Evolutionary conservation across 2,329 filamentous ascomycete species (phyloP), one percentile per base, ranked within the genome.

Genomic region (Mycosphaerella sp.): DNA sequence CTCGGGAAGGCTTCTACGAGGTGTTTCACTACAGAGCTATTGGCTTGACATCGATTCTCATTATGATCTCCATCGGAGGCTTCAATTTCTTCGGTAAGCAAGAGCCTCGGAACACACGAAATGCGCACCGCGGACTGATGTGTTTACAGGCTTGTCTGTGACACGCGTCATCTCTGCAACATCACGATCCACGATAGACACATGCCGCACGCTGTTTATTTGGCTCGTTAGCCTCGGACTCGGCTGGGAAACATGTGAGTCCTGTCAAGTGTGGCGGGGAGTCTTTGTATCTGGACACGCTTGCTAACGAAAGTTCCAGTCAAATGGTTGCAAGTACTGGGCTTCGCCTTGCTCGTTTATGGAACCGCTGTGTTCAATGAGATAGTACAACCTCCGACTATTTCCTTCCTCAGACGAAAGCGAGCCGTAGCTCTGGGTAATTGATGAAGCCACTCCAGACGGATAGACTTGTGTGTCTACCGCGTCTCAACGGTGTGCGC

Each of bases 311-410:
- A 21, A 17, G 9, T 21, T 12, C 1, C 23, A 51, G 48, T 51
- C 42, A 55, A 55, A 42, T 95, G 89, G 86, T 80, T 98, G 6
- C 93, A 98, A 73, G 89, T 98, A 11, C 70, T 82, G 2, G 93
- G 93, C 1, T 98, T 98, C 64, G 87, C 76, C 1, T 74, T 96
- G 61, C 80, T 98, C 36, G 93, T 98, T 11, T 98, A 96, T 69
- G 95, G 93, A 61, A 98, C 92, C 1, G 96, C 95, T 72, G 71
- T 97, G 41, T 97, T 97, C 78, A 97, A 97, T 72, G 90, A 95
- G 59, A 82, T 98, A 55, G 80, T 97, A n/a, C 78, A 83, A 56
- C 89, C 90, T 21, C 93, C 93, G 1, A 69, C 67, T 11, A 47
- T 65, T 2, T 61, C 60, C 1, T 68, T 64, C 55, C 53, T 68